Evolutionary conservation across 2,329 filamentous ascomycete species (phyloP).

Genomic region (Lasiodiplodia sp.): DNA sequence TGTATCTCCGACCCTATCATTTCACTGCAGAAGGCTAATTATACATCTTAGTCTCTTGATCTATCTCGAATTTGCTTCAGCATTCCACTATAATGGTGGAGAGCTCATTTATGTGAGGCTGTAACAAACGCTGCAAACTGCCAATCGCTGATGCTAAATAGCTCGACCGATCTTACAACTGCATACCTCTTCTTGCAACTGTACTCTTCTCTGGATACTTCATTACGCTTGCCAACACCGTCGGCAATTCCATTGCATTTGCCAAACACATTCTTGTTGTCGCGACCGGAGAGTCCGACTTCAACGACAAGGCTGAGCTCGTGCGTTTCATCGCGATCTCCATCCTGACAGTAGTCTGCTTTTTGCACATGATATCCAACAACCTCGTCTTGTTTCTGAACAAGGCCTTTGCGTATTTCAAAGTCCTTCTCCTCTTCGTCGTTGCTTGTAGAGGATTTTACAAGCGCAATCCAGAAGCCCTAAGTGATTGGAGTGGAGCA

Average conservation of each 20-base stretch:
- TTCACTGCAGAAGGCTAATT: background rate
- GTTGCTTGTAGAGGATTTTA: background rate
- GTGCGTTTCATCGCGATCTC: slow-evolving; percentile 46
- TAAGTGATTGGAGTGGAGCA: background rate
- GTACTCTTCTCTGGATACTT: slow-evolving; percentile 50
- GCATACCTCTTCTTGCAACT: slow-evolving; percentile 45
- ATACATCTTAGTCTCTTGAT: slow-evolving; percentile 40
- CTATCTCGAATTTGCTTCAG: slow-evolving; percentile 60
- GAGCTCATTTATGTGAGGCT: slow-evolving; percentile 53
- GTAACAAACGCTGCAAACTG: slow-evolving; percentile 25
- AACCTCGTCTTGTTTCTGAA: slow-evolving; percentile 46
- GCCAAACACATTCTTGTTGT: slow-evolving; percentile 43
- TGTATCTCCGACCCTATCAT: no score
- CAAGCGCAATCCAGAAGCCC: no score
- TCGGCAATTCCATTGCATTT: slow-evolving; percentile 46
- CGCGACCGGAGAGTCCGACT: no score
- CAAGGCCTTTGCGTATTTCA: slow-evolving; percentile 47
- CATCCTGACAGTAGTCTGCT: slow-evolving; percentile 46
- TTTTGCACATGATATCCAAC: slow-evolving; percentile 42
- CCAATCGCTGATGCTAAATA: background rate
- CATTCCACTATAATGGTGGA: slow-evolving; percentile 54
- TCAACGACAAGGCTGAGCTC: slow-evolving; percentile 33
- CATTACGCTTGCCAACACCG: slow-evolving; percentile 47
- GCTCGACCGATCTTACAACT: background rate
- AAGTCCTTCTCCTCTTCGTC: slow-evolving; percentile 44